Percentiles rank a stretch among this genome's conserved stretches.
Evolutionary conservation across 2,329 filamentous ascomycete genomes (phyloP).

Genomic region (Furcasterigmium sp.): DNA sequence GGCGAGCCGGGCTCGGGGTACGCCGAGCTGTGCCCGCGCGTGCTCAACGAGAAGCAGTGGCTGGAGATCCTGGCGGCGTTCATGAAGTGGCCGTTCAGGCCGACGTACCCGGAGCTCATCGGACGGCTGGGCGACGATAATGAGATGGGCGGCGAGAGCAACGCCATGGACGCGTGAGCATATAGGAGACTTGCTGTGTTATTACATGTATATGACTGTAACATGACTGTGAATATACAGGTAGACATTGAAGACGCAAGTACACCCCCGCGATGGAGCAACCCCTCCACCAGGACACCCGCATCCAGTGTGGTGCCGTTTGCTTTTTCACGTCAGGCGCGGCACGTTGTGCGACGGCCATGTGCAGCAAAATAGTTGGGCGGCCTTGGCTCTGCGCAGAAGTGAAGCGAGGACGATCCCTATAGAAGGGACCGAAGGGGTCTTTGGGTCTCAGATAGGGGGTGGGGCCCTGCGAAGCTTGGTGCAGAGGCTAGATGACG

Average conservation of each 20-base stretch:
- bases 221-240: background rate
- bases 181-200: background rate
- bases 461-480: no score
- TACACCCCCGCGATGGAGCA: no score
- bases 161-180: slow-evolving; percentile 1
- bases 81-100: slow-evolving; percentile 61
- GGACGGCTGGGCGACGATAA: slow-evolving; percentile 27
- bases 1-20: slow-evolving; percentile 34
- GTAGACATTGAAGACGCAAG: no score
- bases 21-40: slow-evolving; percentile 37
- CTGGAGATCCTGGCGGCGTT: slow-evolving; percentile 54
- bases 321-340: no score
- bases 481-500: no score
- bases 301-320: no score
- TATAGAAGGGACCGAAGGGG: no score
- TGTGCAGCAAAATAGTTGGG: background rate
- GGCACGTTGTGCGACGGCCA: no score
- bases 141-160: slow-evolving; percentile 1
- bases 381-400: no score
- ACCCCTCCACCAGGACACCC: no score
- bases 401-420: no score
- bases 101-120: slow-evolving; percentile 43
- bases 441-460: no score
- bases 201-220: background rate
- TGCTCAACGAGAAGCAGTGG: slow-evolving; percentile 49